A percentile compares a stretch with the other conserved stretches of the same genome.
phyloP scores from a whole-genome alignment of 306 rosid genomes.

The Argentina anserina region DNA sequence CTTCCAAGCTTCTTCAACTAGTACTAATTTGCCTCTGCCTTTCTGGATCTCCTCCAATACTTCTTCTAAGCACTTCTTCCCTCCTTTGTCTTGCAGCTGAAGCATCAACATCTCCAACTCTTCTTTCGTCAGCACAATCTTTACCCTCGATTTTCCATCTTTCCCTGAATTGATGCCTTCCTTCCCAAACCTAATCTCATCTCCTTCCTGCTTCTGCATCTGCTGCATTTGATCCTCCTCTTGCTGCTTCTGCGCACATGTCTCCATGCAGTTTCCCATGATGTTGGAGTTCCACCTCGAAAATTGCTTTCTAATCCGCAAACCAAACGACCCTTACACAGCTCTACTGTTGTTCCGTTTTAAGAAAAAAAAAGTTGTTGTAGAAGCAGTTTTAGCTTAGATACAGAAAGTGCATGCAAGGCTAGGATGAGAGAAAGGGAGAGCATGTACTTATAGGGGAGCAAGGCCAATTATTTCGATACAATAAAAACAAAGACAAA shows the following conservation, averaged over 20 bases:
- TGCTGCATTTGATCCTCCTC: slow-evolving; percentile 20
- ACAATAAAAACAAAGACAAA: slow-evolving; percentile 8
- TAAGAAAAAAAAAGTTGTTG: background rate
- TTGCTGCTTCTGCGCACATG: slow-evolving; percentile 20
- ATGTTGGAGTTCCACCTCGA: background rate
- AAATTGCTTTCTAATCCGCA: background rate
- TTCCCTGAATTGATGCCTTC: slow-evolving; percentile 9
- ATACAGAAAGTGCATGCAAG: background rate
- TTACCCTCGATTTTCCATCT: slow-evolving; percentile 43
- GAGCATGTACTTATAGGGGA: background rate
- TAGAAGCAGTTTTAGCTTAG: background rate
- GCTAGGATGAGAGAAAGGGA: background rate
- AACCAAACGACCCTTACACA: background rate
- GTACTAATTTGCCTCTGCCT: slow-evolving; percentile 27
- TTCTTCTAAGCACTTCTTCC: slow-evolving; percentile 46
- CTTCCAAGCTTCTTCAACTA: slow-evolving; percentile 50
- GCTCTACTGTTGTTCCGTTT: background rate
- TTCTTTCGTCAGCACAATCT: slow-evolving; percentile 66
- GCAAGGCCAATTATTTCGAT: background rate
- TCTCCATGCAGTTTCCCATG: slow-evolving; percentile 84
- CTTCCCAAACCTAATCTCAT: slow-evolving; percentile 12
- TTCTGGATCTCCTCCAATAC: slow-evolving; percentile 52
- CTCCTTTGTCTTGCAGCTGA: slow-evolving; percentile 44
- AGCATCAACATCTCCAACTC: slow-evolving; percentile 69
- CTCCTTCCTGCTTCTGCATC: slow-evolving; percentile 15